A percentile compares a stretch with the other conserved stretches of the same genome.
These are phyloP conservation scores for Kwoniella europaea DNA, from an alignment of 768 basidiomycete species.

Conservation along the genomic window DNA sequence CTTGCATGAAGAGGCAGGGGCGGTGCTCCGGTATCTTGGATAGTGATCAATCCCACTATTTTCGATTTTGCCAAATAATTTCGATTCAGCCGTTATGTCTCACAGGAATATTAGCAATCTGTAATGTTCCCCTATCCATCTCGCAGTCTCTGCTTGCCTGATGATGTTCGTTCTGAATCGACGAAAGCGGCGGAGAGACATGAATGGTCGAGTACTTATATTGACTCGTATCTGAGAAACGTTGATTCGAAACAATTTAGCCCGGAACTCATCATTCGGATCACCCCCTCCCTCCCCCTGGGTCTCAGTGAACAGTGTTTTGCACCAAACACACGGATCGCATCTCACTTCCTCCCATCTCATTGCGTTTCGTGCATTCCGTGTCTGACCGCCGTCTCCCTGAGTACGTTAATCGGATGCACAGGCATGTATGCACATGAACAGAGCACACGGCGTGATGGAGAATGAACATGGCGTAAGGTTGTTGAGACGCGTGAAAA, in stretches of 20 bases:
- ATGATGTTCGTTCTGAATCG: neutral
- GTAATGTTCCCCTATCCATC: neutral
- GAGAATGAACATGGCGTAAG: neutral
- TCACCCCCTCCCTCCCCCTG: too few relatives aligned
- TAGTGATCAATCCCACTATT: neutral
- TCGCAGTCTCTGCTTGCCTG: neutral
- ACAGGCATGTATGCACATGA: neutral
- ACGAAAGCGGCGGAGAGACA: neutral
- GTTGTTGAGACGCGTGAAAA: neutral
- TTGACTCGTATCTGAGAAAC: neutral
- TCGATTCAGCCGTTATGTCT: neutral
- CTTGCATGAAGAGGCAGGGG: too few relatives aligned
- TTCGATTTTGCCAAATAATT: neutral
- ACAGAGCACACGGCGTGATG: too few relatives aligned
- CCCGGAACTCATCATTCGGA: neutral
- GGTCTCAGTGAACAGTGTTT: too few relatives aligned
- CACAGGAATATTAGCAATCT: neutral
- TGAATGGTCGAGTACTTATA: neutral
- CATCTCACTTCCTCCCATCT: neutral
- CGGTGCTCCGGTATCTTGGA: too few relatives aligned
- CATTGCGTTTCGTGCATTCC: neutral
- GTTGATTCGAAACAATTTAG: neutral
- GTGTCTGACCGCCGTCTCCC: neutral
- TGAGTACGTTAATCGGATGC: neutral
- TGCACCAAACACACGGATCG: too few relatives aligned